Evolutionary conservation across 2,329 filamentous ascomycete genomes (phyloP).

Genomic region (Daldinia eschscholtzii): DNA sequence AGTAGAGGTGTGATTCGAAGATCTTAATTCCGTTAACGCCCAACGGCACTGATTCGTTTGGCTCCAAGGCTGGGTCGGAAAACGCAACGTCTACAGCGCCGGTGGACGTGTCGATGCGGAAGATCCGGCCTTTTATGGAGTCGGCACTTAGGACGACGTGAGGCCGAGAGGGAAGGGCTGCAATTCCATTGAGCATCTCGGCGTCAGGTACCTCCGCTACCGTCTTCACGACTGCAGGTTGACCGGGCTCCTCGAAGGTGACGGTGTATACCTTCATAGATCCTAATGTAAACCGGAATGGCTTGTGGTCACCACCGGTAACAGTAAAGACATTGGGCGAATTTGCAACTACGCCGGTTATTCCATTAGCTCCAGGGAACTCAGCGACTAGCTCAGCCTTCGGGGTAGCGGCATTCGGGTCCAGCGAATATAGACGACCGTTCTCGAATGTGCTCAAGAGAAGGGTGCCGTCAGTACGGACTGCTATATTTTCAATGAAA

Average conservation of each 20-base stretch:
- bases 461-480: constrained; percentile 3
- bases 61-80: constrained; percentile 1
- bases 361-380: not conserved
- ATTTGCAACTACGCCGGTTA: constrained; percentile 2
- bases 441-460: constrained; percentile 3
- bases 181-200: constrained; percentile 7
- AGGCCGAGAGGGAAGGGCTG: not conserved
- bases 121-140: not conserved
- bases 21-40: constrained; percentile 1
- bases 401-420: not conserved
- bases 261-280: constrained; percentile 2
- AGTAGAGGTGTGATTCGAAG: not conserved
- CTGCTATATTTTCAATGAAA: not conserved
- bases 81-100: constrained; percentile 4
- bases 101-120: not conserved
- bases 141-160: not conserved
- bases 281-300: not conserved
- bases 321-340: not conserved
- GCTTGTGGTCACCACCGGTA: not conserved
- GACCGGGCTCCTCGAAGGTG: not conserved
- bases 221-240: constrained; percentile 1
- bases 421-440: constrained; percentile 2
- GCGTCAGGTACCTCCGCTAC: not conserved
- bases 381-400: not conserved
- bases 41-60: not conserved